Percentiles rank a stretch among this genome's conserved stretches.
Evolutionary conservation across 2,329 filamentous ascomycete genomes (phyloP).

Genomic region (Ophiostoma fasciatum): DNA sequence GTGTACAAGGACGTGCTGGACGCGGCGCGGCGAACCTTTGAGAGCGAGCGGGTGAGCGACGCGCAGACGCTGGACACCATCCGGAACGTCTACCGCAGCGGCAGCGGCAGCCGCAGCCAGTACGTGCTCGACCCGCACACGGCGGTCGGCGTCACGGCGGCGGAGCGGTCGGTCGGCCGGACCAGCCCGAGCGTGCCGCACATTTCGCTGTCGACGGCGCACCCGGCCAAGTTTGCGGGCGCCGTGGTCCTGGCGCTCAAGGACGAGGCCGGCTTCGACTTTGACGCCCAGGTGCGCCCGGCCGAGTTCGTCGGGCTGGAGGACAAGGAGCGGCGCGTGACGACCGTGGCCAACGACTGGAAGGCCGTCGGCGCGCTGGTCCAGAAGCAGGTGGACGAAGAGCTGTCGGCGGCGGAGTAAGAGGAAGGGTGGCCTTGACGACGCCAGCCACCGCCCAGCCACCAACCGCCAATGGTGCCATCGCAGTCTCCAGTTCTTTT

Average conservation of each 20-base stretch:
- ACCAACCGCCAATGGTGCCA: too few relatives aligned
- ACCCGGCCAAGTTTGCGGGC: slow-evolving; percentile 85
- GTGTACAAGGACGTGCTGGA: slow-evolving; percentile 62
- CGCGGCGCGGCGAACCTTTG: slow-evolving; percentile 59
- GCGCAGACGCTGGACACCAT: slow-evolving; percentile 55
- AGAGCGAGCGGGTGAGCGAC: slow-evolving; percentile 60
- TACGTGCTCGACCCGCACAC: slow-evolving; percentile 92
- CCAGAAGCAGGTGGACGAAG: slow-evolving; percentile 54
- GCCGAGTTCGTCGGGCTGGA: slow-evolving; percentile 69
- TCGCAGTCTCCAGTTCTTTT: too few relatives aligned
- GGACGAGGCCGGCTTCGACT: slow-evolving; percentile 57
- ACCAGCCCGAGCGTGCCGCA: slow-evolving; percentile 42
- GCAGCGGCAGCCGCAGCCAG: slow-evolving; percentile 8
- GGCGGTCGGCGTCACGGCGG: slow-evolving; percentile 70
- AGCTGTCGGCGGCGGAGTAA: slow-evolving; percentile 24
- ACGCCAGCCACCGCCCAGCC: too few relatives aligned
- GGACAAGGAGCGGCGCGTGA: slow-evolving; percentile 59
- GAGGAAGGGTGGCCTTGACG: background rate
- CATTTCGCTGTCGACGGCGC: slow-evolving; percentile 81
- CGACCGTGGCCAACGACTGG: slow-evolving; percentile 55
- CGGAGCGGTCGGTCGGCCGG: slow-evolving; percentile 51
- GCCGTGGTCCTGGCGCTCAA: slow-evolving; percentile 71
- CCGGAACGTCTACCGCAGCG: slow-evolving; percentile 33
- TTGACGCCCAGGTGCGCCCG: slow-evolving; percentile 60
- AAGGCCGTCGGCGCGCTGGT: slow-evolving; percentile 62